These are phyloP conservation scores for Cladophialophora yegresii DNA, from an alignment of 2,329 filamentous ascomycete species.

Conservation along the genomic window DNA sequence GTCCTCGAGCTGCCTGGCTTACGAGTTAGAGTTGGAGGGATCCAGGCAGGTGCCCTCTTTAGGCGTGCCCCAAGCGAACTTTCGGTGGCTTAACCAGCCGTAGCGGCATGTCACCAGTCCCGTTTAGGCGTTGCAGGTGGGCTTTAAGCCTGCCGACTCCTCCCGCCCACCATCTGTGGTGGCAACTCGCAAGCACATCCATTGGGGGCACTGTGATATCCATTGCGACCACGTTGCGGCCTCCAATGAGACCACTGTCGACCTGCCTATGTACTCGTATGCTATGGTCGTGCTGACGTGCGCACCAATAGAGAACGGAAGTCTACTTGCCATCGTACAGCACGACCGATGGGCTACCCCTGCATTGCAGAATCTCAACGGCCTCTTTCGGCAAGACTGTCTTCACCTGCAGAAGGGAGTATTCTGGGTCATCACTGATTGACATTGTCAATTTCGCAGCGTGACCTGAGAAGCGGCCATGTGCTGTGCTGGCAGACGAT, in stretches of 20 bases:
- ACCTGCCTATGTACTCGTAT: background rate
- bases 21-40: background rate
- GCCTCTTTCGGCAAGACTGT: background rate
- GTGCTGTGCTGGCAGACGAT: constrained; percentile 25
- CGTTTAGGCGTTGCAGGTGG: background rate
- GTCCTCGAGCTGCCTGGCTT: constrained; percentile 7
- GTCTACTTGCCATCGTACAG: background rate
- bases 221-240: background rate
- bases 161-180: background rate
- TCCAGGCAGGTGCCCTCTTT: constrained; percentile 6
- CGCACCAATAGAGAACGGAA: background rate
- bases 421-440: background rate
- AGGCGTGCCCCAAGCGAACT: constrained; percentile 12
- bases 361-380: background rate
- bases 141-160: background rate
- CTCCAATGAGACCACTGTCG: background rate
- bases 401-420: background rate
- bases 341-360: background rate
- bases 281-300: background rate
- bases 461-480: constrained; percentile 12
- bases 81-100: constrained; percentile 5
- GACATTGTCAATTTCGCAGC: constrained; percentile 12
- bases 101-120: constrained; percentile 15
- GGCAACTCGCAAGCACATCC: background rate
- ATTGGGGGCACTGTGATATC: background rate